Base-by-base conservation (phyloP, 768 basidiomycete genomes). In the Suillus weaverae region DNA sequence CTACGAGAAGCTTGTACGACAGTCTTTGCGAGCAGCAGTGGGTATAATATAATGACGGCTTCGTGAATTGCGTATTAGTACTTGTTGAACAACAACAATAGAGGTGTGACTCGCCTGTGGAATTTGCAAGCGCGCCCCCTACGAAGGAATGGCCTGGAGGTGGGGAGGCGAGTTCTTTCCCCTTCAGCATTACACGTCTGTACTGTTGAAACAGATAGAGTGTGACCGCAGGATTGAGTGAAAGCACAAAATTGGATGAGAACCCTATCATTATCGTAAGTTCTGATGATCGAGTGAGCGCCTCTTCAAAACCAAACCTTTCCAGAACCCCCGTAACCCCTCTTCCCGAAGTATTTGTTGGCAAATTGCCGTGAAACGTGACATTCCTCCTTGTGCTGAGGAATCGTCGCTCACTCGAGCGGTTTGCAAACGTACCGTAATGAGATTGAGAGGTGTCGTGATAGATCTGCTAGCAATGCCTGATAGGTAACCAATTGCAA, bases 21-120 rank as follows among this genome's bases (percentile, higher is more conserved):
- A 22, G 83, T 85, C 74, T 88, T 89, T 20, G 86, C 84, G 20
- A 88, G 80, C 22, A 88, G 85, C 35, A 88, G 76, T 0, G 87
- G 87, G 69, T 88, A 88, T 9, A 86, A 73, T 2, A 86, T 62
- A 1, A 78, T 70, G 8, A 81, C 76, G 0, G 85, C 85, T 80
- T 61, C 11, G 44, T n/a, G 22, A 16, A 16, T 20, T 36, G 14
- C 35, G 30, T 50, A 16, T 60, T 41, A 61, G 44, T 18, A n/a
- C 39, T 50, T 11, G 14, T 13, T 13, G 50, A 18, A 39, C n/a
- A 26, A 20, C 2, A 38, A 18, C 46, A 10, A 14, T 53, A 16
- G 18, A 35, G 22, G 33, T 61, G 8, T 20, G 11, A 62, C 67
- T n/a, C 62, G 76, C 82, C 83, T 46, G 86, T 72, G 0, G 84